These are phyloP conservation scores for Coffea canephora DNA, from an alignment of 257 asterid species.

Conservation along the genomic window DNA sequence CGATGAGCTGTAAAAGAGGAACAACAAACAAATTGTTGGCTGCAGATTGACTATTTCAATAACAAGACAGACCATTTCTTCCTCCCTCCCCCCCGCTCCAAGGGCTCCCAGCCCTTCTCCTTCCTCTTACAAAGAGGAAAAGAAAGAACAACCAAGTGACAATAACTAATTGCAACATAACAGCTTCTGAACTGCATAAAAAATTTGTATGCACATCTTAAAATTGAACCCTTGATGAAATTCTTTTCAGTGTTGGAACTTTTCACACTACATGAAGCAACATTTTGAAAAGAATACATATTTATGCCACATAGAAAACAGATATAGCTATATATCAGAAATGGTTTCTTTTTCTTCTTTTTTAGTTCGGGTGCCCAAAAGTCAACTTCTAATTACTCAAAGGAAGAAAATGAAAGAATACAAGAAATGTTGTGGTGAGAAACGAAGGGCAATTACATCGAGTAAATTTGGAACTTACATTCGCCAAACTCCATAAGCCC, in stretches of 20 bases:
- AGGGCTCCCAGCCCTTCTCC: constrained; percentile 2
- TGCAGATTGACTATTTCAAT: background rate
- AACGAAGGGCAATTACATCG: constrained; percentile 5
- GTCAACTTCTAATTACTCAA: background rate
- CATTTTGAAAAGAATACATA: background rate
- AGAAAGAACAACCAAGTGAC: background rate
- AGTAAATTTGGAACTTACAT: constrained; percentile 44
- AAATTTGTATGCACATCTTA: background rate
- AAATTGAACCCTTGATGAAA: background rate
- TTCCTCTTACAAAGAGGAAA: background rate
- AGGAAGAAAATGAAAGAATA: background rate
- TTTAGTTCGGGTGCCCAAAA: background rate
- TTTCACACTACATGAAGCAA: background rate
- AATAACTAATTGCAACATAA: background rate
- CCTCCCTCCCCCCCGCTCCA: background rate
- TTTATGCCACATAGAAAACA: background rate
- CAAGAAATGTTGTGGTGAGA: background rate
- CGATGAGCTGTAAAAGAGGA: constrained; percentile 71
- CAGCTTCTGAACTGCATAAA: background rate
- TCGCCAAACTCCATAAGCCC: constrained; percentile 86
- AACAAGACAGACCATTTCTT: background rate
- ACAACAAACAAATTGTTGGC: constrained; percentile 12
- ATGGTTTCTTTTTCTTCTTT: background rate
- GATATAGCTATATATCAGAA: background rate
- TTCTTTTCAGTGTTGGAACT: background rate